phyloP scores from a whole-genome alignment of 129 eudicot genomes.

The Flaveria brownii region DNA sequence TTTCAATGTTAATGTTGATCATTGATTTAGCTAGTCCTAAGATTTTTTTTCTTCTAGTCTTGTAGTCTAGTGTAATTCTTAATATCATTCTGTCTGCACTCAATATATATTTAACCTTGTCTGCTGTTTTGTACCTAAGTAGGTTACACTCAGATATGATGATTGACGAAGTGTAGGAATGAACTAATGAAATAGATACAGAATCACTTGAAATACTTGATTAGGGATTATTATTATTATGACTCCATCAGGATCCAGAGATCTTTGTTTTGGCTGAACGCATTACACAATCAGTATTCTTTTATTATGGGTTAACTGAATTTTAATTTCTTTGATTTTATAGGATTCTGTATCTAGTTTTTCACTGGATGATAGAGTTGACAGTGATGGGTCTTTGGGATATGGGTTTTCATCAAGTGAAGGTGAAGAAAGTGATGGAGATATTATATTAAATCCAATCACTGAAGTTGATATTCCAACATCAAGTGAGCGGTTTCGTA shows the following conservation, averaged over 20 bases:
- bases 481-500: constrained; percentile 43
- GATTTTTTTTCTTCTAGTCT: too few species aligned
- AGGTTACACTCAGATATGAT: too few species aligned
- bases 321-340: constrained; percentile 6
- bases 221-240: background rate
- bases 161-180: background rate
- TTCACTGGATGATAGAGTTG: constrained; percentile 60
- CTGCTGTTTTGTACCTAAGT: too few species aligned
- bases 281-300: background rate
- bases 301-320: background rate
- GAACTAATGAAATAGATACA: background rate
- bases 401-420: constrained; percentile 73
- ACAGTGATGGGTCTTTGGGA: constrained; percentile 48
- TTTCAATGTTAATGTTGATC: too few species aligned
- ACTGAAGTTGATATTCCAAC: constrained; percentile 78
- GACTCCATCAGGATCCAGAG: background rate
- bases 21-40: too few species aligned
- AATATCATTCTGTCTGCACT: too few species aligned
- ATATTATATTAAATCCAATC: constrained; percentile 61
- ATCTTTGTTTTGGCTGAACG: background rate
- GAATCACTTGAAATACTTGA: background rate
- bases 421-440: constrained; percentile 91
- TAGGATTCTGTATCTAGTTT: constrained; percentile 58
- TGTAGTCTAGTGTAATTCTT: too few species aligned
- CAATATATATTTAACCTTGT: too few species aligned